These are phyloP conservation scores for Pelargonium myrrhifolium DNA, from an alignment of 441 rosid genomes.

Conservation along the genomic window DNA sequence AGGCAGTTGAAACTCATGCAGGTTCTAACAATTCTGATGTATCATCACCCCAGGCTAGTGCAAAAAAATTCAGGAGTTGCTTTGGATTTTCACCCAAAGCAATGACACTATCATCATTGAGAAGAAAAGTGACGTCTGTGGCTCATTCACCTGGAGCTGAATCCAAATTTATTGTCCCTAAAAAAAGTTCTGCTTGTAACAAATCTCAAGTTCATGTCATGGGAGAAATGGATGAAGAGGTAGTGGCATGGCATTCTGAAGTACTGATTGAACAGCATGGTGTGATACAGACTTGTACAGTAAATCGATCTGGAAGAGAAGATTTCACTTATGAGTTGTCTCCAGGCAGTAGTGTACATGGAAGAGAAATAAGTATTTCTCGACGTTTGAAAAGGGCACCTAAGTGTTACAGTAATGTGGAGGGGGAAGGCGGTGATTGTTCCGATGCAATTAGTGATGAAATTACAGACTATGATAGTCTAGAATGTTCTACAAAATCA, in stretches of 20 bases:
- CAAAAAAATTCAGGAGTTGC: constrained; percentile 21
- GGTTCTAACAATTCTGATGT: constrained; percentile 17
- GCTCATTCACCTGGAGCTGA: constrained; percentile 26
- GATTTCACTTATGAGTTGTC: constrained; percentile 26
- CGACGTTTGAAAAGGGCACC: constrained; percentile 26
- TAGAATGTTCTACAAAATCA: constrained; percentile 29
- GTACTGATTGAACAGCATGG: constrained; percentile 34
- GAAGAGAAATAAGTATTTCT: constrained; percentile 23
- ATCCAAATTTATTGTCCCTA: constrained; percentile 25
- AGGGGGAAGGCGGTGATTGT: constrained; percentile 27
- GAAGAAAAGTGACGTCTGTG: constrained; percentile 30
- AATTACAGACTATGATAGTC: constrained; percentile 24
- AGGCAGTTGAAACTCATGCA: constrained; percentile 19
- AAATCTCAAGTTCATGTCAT: constrained; percentile 28
- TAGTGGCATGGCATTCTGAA: constrained; percentile 33
- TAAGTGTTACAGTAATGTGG: constrained; percentile 20
- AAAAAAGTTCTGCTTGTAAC: constrained; percentile 25
- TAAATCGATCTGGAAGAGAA: constrained; percentile 31
- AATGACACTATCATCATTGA: constrained; percentile 29
- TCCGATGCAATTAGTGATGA: constrained; percentile 24
- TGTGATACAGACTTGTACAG: constrained; percentile 28
- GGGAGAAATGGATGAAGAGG: constrained; percentile 33
- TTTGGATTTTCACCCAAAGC: constrained; percentile 28
- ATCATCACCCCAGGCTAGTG: constrained; percentile 21
- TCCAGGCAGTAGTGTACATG: constrained; percentile 22